Conservation (phyloP, 2,329 filamentous ascomycete species). For the Monilinia fructicola region DNA sequence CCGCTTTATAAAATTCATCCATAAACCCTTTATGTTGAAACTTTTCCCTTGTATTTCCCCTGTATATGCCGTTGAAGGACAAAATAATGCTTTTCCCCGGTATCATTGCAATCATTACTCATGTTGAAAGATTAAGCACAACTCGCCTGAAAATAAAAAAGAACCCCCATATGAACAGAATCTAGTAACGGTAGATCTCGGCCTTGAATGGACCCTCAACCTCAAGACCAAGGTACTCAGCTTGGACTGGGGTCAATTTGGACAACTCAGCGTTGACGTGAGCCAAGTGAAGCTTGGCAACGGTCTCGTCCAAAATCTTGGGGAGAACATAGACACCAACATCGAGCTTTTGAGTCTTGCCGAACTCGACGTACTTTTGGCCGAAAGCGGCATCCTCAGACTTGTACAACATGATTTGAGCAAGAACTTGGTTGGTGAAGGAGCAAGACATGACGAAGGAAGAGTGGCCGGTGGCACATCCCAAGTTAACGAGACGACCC, state of each 20-base stretch:
- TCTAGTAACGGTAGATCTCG: slow-evolving; percentile 62
- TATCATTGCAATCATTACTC: slow-evolving; percentile 57
- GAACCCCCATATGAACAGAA: slow-evolving; percentile 29
- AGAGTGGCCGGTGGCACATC: slow-evolving; percentile 98
- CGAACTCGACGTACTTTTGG: slow-evolving; percentile 95
- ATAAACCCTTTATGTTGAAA: slow-evolving; percentile 42
- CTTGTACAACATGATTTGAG: slow-evolving; percentile 98
- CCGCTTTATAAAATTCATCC: slow-evolving; percentile 36
- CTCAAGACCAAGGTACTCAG: slow-evolving; percentile 88
- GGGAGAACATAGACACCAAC: slow-evolving; percentile 94
- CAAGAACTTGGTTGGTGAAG: slow-evolving; percentile 99
- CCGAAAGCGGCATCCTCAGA: slow-evolving; percentile 80
- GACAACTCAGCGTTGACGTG: slow-evolving; percentile 95
- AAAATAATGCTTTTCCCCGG: slow-evolving; percentile 54
- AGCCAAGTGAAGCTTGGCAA: slow-evolving; percentile 86
- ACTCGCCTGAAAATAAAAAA: slow-evolving; percentile 28
- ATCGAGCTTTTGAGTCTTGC: slow-evolving; percentile 84
- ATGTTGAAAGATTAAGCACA: slow-evolving; percentile 41
- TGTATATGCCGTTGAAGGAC: slow-evolving; percentile 62
- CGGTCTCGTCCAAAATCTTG: slow-evolving; percentile 99
- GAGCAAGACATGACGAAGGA: slow-evolving; percentile 99
- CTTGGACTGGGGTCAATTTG: slow-evolving; percentile 80
- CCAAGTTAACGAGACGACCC: slow-evolving; percentile 98
- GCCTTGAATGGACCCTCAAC: slow-evolving; percentile 92
- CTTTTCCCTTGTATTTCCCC: slow-evolving; percentile 37